Evolutionary conservation across 2,329 filamentous ascomycete genomes (phyloP), one percentile per base, ranked within the genome.

Genomic region (Talaromyces sp.): DNA sequence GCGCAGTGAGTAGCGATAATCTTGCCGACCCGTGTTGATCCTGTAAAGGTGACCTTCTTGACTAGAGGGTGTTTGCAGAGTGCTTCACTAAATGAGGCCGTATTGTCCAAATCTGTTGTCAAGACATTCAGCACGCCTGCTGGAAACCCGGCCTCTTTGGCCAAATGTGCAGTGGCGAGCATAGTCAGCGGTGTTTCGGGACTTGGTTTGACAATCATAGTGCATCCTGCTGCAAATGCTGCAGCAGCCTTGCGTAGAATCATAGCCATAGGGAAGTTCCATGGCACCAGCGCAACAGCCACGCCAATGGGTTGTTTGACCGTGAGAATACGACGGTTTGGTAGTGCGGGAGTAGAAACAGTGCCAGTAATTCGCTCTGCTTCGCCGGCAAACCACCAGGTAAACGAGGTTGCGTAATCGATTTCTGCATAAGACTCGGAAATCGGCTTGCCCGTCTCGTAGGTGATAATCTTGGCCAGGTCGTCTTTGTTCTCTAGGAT

Each of bases 401-500:
- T 85, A 75, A 92, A 93, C 73, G 82, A 86, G 62, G 89, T 87
- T 8, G 89, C 89, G 69, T 92, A 92, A 40, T 81, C 79, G 7
- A 87, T 85, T 77, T 93, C 90, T 42, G 87, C 88, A 72, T 85
- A 86, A 40, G 90, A 88, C 71, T 93, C 90, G 33, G 89, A 85
- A 31, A 90, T 71, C 1, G 92, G 90, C 80, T 96, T 96, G 66
- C 92, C 92, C 67, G 96, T 96, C 80, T 96, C 92, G 87, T 89
- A 91, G 44, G 91, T 95, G 70, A 96, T 92, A 64, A 96, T 82
- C 64, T 83, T 91, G 7, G 91, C 90, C 34, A 96, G 81, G 72
- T 96, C 92, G 33, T 93, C 90, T 54, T 85, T 82, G 69, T 96
- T 92, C 64, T 89, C 89, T 34, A 89, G 75, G 81, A 95, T 87